These are phyloP conservation scores for Alloteropsis semialata DNA, from an alignment of 176 grass and related monocot species.

Conservation along the genomic window DNA sequence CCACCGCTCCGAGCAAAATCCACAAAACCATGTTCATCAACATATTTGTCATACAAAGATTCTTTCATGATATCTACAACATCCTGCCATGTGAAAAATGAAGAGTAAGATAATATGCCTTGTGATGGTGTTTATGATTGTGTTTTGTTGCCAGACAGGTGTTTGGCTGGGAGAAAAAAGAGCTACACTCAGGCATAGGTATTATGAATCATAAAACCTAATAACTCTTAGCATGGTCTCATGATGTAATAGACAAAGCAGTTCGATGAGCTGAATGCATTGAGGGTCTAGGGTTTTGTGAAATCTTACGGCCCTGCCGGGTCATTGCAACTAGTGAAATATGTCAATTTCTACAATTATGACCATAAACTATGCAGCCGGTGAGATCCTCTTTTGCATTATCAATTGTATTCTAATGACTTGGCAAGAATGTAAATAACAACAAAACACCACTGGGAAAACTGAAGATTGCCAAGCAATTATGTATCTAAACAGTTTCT, in stretches of 20 bases:
- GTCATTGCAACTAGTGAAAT: neutral
- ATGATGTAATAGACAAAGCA: neutral
- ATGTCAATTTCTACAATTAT: neutral
- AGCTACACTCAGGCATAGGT: neutral
- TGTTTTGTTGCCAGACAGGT: neutral
- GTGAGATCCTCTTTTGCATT: neutral
- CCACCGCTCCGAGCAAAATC: conserved; percentile 78
- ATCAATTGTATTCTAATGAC: neutral
- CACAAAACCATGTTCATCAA: conserved; percentile 70
- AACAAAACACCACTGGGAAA: neutral
- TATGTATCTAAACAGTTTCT: conserved; percentile 32
- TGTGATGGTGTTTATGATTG: neutral
- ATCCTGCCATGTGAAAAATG: conserved; percentile 52
- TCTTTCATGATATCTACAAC: conserved; percentile 75
- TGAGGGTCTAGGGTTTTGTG: neutral
- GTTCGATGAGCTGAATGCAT: neutral
- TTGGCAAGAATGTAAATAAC: conserved; percentile 6
- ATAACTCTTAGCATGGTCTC: too few species aligned
- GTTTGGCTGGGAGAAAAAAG: neutral
- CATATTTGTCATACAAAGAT: conserved; percentile 85
- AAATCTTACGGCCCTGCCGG: neutral
- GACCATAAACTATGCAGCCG: neutral
- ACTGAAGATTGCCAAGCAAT: neutral
- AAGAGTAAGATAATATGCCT: conserved; percentile 15
- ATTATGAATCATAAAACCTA: too few species aligned